phyloP scores from a whole-genome alignment of 192 early-diverging fungal genomes.

The Coemansia sp. region DNA sequence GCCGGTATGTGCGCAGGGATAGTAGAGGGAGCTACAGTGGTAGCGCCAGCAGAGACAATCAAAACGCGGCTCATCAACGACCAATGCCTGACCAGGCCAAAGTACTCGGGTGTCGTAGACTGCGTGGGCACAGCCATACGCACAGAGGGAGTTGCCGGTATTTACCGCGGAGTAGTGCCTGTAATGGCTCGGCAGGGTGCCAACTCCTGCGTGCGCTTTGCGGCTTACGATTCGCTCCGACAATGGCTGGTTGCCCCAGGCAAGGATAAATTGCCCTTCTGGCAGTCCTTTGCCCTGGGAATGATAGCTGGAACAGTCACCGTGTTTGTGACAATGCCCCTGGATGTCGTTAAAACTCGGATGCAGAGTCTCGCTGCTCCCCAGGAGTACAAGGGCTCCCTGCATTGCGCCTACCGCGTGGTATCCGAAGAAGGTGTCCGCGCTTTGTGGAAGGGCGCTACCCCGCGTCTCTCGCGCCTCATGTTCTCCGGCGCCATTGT shows the following conservation, averaged over 20 bases:
- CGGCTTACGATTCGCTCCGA: slow-evolving; percentile 81
- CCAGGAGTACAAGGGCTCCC: slow-evolving; percentile 66
- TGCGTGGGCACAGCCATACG: slow-evolving; percentile 69
- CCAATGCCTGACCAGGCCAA: slow-evolving; percentile 69
- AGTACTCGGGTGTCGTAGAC: slow-evolving; percentile 80
- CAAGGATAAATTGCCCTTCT: slow-evolving; percentile 51
- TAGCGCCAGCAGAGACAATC: slow-evolving; percentile 94
- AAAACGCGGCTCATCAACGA: slow-evolving; percentile 98
- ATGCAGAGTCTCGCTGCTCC: slow-evolving; percentile 87
- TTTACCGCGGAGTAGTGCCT: slow-evolving; percentile 89
- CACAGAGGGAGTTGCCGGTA: slow-evolving; percentile 74
- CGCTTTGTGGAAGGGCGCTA: slow-evolving; percentile 96
- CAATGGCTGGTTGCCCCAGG: slow-evolving; percentile 38
- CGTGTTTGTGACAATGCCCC: slow-evolving; percentile 94
- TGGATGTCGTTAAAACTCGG: slow-evolving; percentile 97
- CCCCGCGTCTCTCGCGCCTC: slow-evolving; percentile 84
- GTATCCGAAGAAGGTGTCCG: slow-evolving; percentile 74
- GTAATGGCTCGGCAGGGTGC: slow-evolving; percentile 96
- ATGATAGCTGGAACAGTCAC: slow-evolving; percentile 89
- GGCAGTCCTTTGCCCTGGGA: slow-evolving; percentile 73
- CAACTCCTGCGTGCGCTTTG: slow-evolving; percentile 92
- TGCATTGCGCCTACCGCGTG: slow-evolving; percentile 75
- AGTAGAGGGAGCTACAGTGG: slow-evolving; percentile 84
- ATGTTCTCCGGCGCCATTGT: slow-evolving; percentile 59
- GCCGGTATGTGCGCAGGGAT: slow-evolving; percentile 89